phyloP scores from a whole-genome alignment of 768 basidiomycete species.

The Kwoniella botswanensis region DNA sequence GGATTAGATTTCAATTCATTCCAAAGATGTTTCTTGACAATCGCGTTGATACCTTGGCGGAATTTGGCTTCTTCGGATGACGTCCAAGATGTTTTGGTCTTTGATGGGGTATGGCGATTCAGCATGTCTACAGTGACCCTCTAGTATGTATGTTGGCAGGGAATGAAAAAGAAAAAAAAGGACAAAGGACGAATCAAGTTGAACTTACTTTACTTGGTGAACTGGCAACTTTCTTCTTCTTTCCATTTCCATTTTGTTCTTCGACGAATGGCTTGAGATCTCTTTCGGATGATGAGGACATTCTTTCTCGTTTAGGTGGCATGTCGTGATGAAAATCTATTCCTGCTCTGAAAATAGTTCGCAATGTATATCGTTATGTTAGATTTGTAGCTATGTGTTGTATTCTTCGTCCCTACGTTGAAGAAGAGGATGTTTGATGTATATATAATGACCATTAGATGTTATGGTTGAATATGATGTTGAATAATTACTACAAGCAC shows the following conservation, averaged over 20 bases:
- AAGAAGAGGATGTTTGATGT: no score
- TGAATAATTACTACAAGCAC: no score
- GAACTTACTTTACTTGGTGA: conserved; percentile 11
- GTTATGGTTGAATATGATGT: no score
- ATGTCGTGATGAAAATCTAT: background rate
- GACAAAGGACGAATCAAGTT: no score
- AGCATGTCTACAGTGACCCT: background rate
- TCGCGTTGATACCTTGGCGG: conserved; percentile 18
- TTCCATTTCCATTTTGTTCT: background rate
- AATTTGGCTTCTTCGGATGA: conserved; percentile 21
- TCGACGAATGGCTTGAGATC: conserved; percentile 1
- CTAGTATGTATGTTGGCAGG: background rate
- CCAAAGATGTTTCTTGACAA: conserved; percentile 30
- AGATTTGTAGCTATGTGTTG: no score
- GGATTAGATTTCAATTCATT: conserved; percentile 24
- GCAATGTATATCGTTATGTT: no score
- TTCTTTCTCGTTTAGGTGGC: conserved; percentile 2
- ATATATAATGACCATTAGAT: no score
- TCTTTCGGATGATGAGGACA: background rate
- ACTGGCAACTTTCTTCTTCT: background rate
- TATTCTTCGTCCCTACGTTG: no score
- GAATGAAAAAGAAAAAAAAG: no score
- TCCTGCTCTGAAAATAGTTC: no score
- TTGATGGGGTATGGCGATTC: background rate
- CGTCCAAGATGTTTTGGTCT: conserved; percentile 24